Evolutionary conservation across 345 rosid genomes (phyloP), one percentile per base, ranked within the genome.

Genomic region (Lagerstroemia speciosa): DNA sequence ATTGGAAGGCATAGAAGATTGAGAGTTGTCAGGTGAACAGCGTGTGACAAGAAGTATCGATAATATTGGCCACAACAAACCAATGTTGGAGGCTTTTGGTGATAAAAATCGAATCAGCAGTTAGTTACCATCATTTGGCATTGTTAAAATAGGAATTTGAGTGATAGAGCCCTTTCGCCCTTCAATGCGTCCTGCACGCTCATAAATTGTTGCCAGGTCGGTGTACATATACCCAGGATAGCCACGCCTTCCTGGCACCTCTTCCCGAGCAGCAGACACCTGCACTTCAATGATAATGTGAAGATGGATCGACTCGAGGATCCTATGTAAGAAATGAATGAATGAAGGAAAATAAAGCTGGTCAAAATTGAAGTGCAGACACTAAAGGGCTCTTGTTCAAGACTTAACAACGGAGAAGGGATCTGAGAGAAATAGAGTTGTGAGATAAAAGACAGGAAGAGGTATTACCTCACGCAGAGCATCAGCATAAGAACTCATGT

Each of bases 211-310:
- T 67, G 98, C 98, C 85, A 95, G 88, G 86, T 95, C 99, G 34
- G 99, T 95, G 72, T 95, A 95, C 99, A 92, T 95, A 64, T 95
- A 95, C 27, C 99, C 99, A 2, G 98, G 99, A 83, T 95, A 95
- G 66, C 97, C 99, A 86, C 98, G 97, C 79, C 99, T 88, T 73
- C 99, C 99, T 65, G 99, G 99, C 5, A 95, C 99, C 83, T 90
- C 99, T 69, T 95, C 99, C 68, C 99, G 77, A 36, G 99, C 99
- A 84, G 99, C 99, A 64, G 98, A 95, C 36, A 95, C 98, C 99
- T 95, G 83, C 66, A 83, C 40, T 58, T 57, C 52, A 60, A 82
- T 67, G 32, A 45, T 22, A 26, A 17, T 26, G 38, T 31, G 50
- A 40, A 65, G 27, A 24, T 37, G 27, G 19, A n/a, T 38, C 24